These are phyloP conservation scores for Candida arabinofermentans DNA, from an alignment of 805 yeast genomes.

Conservation along the genomic window DNA sequence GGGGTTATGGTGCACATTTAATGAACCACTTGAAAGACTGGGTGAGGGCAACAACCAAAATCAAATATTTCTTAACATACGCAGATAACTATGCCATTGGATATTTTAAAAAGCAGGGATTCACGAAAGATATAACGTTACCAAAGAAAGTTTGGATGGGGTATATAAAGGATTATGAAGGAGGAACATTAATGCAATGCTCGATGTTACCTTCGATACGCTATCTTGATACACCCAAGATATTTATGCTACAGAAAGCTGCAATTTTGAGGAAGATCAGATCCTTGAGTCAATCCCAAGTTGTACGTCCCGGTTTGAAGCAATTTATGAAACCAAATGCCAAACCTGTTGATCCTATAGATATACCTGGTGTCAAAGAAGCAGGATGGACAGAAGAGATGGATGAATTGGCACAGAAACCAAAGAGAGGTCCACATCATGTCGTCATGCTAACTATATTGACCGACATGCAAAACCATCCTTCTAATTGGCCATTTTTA, in stretches of 20 bases:
- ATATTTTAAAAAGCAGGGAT: constrained; percentile 96
- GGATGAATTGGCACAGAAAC: constrained; percentile 94
- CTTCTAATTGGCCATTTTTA: constrained; percentile 97
- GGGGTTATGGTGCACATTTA: constrained; percentile 98
- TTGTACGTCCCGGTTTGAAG: constrained; percentile 77
- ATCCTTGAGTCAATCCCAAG: constrained; percentile 70
- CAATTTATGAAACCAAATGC: constrained; percentile 51
- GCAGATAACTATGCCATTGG: constrained; percentile 99
- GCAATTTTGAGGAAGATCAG: constrained; percentile 84
- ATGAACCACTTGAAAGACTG: constrained; percentile 98
- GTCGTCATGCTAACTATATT: constrained; percentile 87
- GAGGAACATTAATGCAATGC: constrained; percentile 98
- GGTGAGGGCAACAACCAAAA: constrained; percentile 81
- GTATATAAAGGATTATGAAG: constrained; percentile 97
- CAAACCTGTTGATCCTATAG: constrained; percentile 68
- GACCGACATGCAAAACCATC: constrained; percentile 87
- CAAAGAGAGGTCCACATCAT: constrained; percentile 91
- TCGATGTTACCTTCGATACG: constrained; percentile 85
- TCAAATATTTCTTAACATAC: constrained; percentile 84
- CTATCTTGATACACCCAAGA: constrained; percentile 84
- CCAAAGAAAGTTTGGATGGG: constrained; percentile 95
- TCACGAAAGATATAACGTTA: constrained; percentile 88
- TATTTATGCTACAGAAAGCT: constrained; percentile 82
- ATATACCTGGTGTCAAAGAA: constrained; percentile 86
- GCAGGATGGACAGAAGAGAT: constrained; percentile 98